Conservation (phyloP, 352 stramenopile species). For the Pythium rhizo-oryzae region DNA sequence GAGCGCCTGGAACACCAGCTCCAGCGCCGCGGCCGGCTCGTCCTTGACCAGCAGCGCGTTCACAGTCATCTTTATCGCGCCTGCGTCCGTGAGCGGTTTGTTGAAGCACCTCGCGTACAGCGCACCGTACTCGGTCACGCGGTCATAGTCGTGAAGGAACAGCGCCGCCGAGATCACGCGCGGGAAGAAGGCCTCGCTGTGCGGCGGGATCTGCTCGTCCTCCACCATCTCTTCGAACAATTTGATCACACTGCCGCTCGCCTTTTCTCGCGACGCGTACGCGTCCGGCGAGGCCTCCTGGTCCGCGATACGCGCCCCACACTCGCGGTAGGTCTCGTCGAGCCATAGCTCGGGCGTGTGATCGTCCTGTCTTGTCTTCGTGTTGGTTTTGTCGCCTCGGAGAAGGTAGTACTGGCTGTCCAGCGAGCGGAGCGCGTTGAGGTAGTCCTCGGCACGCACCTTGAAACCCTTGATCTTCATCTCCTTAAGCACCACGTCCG, state of each 20-base stretch:
- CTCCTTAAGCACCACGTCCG: conserved; percentile 50
- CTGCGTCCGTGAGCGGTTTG: neutral
- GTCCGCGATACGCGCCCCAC: conserved; percentile 39
- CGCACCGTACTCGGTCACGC: conserved; percentile 41
- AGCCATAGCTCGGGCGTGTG: conserved; percentile 23
- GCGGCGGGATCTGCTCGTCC: conserved; percentile 12
- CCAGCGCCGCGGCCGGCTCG: conserved; percentile 44
- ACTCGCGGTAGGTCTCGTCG: conserved; percentile 51
- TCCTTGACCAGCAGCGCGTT: conserved; percentile 61
- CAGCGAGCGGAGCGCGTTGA: conserved; percentile 50
- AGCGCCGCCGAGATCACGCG: conserved; percentile 57
- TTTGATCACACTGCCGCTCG: conserved; percentile 24
- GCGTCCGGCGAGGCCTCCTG: conserved; percentile 48
- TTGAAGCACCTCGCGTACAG: conserved; percentile 29
- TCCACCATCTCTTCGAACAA: conserved; percentile 69
- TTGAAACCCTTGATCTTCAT: conserved; percentile 78
- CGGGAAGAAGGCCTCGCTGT: conserved; percentile 34
- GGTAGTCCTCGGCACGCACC: conserved; percentile 52
- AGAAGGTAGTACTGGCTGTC: conserved; percentile 50
- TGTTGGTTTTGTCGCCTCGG: neutral
- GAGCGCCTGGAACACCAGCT: conserved; percentile 40
- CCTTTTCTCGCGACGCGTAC: conserved; percentile 20
- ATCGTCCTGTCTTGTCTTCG: neutral
- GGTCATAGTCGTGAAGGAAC: conserved; percentile 54
- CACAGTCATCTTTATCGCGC: conserved; percentile 48